Base-by-base conservation (phyloP, 2,329 filamentous ascomycete genomes). In the Beauveria rudraprayagi region DNA sequence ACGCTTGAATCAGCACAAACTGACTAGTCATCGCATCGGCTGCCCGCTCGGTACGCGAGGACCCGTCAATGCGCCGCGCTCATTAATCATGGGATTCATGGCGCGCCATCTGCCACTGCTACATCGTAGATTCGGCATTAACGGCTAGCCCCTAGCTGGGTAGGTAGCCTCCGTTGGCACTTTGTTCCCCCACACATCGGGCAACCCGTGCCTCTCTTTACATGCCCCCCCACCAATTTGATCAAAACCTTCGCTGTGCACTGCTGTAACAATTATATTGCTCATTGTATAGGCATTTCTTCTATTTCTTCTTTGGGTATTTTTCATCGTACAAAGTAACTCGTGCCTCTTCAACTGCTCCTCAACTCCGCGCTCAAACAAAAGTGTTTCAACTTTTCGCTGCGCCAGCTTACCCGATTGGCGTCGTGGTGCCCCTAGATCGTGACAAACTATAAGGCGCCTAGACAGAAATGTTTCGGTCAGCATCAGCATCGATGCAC, bases 391-490 rank as follows among this genome's bases (percentile, higher is more conserved):
- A 19, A 10, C 34, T 22, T 24, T 26, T 22, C 10, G 11, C 11
- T 26, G 7, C 17, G 24, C 47, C 37, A 52, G 26, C 47, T 71
- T 0, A 77, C 77, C 16, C 60, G 10, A 56, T 56, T 7, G 86
- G 86, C 3, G 86, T 89, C 14, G 81, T 80, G 1, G 83, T 80
- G 22, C 86, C 85, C 65, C 79, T 83, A 1, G 86, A 86, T 51
- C 77, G 76, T 9, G 86, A 86, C 84, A 90, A 87, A 70, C 85
- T 89, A 68, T 89, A 90, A 1, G 87, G 87, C 51, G 86, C 87
- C 86, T 89, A 64, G 4, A 52, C 10, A 57, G 1, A 10, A 14
- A 14, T 11, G n/a, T n/a, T 59, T 43, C 56, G 37, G 41, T 67
- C 59, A 67, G 66, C 63, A 50, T 37, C 10, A 19, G 7, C 41